Conservation (phyloP, 2,329 filamentous ascomycete species). For the Aspergillus thermomutatus region DNA sequence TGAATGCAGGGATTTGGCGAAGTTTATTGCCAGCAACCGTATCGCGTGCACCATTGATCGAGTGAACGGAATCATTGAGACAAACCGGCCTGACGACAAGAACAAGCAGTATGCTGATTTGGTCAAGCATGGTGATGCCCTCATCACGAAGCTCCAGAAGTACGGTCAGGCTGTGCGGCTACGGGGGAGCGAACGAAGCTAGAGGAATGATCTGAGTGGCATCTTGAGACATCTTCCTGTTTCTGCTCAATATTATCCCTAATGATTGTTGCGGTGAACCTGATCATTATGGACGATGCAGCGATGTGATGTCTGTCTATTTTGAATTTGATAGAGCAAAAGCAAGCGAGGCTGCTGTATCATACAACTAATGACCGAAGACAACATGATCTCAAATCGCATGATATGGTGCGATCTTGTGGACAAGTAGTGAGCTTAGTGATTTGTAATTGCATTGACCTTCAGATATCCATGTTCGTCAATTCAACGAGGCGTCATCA, state of each 20-base stretch:
- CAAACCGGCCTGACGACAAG: conserved; percentile 96
- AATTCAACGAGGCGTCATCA: too few species aligned
- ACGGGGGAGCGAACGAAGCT: conserved; percentile 90
- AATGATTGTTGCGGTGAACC: neutral
- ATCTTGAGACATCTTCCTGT: too few species aligned
- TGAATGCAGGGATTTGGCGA: conserved; percentile 74
- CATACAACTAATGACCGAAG: conserved; percentile 19
- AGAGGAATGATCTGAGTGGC: conserved; percentile 6
- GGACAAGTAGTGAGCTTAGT: neutral
- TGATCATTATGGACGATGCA: neutral
- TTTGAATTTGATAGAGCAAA: conserved; percentile 13
- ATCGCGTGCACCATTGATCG: conserved; percentile 97
- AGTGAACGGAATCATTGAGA: conserved; percentile 95
- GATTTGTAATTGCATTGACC: neutral
- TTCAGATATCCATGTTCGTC: too few species aligned
- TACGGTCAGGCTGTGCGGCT: conserved; percentile 95
- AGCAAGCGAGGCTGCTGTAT: conserved; percentile 23
- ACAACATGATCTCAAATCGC: conserved; percentile 9
- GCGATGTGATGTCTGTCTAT: conserved; percentile 5
- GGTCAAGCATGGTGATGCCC: conserved; percentile 92
- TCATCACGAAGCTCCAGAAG: conserved; percentile 99
- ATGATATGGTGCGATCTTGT: neutral
- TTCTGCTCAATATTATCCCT: neutral
- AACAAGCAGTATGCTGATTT: conserved; percentile 99
- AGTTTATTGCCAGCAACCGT: conserved; percentile 91